These are phyloP conservation scores for Austroboletus eburneus DNA, from an alignment of 768 basidiomycete species.

Conservation along the genomic window DNA sequence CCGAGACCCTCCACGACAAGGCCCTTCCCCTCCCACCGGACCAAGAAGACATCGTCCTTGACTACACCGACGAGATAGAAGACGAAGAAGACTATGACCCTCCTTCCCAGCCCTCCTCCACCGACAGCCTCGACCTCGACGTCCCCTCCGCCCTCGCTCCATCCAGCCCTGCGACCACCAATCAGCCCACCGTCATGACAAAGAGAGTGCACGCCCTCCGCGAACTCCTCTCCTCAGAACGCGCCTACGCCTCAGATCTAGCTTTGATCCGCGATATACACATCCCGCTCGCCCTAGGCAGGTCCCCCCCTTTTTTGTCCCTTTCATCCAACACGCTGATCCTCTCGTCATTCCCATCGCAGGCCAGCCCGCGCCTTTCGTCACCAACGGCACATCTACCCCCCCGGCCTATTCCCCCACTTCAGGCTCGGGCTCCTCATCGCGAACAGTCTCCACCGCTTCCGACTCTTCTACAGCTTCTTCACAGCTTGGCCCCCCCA, in stretches of 20 bases:
- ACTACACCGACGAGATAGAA: slow-evolving; percentile 22
- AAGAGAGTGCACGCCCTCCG: slow-evolving; percentile 76
- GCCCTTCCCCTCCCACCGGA: slow-evolving; percentile 28
- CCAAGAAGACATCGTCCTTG: slow-evolving; percentile 22
- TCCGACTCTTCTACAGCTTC: slow-evolving; percentile 52
- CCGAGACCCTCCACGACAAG: slow-evolving; percentile 29
- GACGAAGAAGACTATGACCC: slow-evolving; percentile 29
- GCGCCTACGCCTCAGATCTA: slow-evolving; percentile 81
- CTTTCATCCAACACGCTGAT: slow-evolving; percentile 7
- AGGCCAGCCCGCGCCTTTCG: slow-evolving; percentile 43
- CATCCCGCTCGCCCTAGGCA: slow-evolving; percentile 74
- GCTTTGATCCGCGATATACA: slow-evolving; percentile 74
- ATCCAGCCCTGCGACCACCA: too few species aligned
- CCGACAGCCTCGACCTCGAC: slow-evolving; percentile 24
- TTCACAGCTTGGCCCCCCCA: slow-evolving; percentile 50
- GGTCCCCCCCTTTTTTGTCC: slow-evolving; percentile 23
- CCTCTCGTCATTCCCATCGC: too few species aligned
- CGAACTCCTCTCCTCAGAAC: slow-evolving; percentile 74
- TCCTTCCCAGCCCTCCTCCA: slow-evolving; percentile 21
- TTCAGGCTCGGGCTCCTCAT: slow-evolving; percentile 35
- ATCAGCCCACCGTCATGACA: slow-evolving; percentile 40
- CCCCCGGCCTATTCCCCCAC: slow-evolving; percentile 28
- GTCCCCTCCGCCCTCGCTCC: slow-evolving; percentile 2
- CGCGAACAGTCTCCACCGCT: slow-evolving; percentile 40
- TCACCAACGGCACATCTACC: slow-evolving; percentile 21